Conservation (phyloP, 148 eudicot species). For the Suaeda aralocaspica region DNA sequence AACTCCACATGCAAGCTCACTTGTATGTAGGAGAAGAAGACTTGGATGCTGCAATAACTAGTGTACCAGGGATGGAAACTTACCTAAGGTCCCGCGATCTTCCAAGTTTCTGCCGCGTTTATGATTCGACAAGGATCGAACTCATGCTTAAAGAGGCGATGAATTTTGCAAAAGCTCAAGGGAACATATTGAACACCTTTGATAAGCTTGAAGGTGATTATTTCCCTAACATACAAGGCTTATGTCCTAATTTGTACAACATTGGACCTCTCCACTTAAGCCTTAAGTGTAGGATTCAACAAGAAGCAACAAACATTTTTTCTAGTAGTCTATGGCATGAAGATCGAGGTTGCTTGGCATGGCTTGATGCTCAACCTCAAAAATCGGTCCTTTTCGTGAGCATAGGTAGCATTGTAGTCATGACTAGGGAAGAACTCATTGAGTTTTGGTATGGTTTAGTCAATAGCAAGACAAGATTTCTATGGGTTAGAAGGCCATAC, state of each 20-base stretch:
- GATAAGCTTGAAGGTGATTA: slow-evolving; percentile 27
- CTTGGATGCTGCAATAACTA: slow-evolving; percentile 24
- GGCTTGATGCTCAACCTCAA: slow-evolving; percentile 31
- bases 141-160: slow-evolving; percentile 12
- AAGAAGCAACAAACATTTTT: neutral
- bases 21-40: slow-evolving; percentile 16
- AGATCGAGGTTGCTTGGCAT: slow-evolving; percentile 28
- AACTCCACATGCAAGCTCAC: too few species aligned
- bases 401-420: slow-evolving; percentile 30
- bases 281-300: slow-evolving; percentile 11
- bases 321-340: slow-evolving; percentile 27
- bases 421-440: slow-evolving; percentile 29
- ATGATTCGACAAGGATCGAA: slow-evolving; percentile 10
- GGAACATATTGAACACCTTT: slow-evolving; percentile 36
- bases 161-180: slow-evolving; percentile 29
- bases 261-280: slow-evolving; percentile 36
- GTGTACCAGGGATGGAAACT: slow-evolving; percentile 30
- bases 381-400: slow-evolving; percentile 36
- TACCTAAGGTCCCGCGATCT: slow-evolving; percentile 34
- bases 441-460: slow-evolving; percentile 33
- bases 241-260: slow-evolving; percentile 28
- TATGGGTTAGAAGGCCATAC: slow-evolving; percentile 30
- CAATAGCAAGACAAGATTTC: slow-evolving; percentile 18
- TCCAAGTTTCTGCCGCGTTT: slow-evolving; percentile 30
- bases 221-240: slow-evolving; percentile 16